Evolutionary conservation across 202 grass and related monocot species (phyloP).

Genomic region (Saccharum hybrid): DNA sequence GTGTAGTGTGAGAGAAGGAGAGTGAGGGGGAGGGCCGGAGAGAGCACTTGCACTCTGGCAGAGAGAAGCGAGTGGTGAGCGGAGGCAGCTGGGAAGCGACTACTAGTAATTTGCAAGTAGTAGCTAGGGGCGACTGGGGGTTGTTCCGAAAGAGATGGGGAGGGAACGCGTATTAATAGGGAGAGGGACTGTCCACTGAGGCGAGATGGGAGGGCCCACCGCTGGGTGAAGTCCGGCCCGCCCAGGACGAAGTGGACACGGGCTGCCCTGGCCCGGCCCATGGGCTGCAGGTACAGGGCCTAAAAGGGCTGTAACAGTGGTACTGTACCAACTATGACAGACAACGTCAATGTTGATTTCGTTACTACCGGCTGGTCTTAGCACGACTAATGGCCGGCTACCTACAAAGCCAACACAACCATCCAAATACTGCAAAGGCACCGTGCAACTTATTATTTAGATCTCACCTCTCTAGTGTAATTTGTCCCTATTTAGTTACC

Average conservation of each 20-base stretch:
- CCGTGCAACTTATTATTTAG: no score
- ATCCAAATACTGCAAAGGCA: no score
- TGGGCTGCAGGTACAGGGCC: conserved; percentile 32
- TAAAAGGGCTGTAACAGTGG: not conserved
- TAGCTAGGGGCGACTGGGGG: conserved; percentile 1
- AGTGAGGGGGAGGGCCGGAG: not conserved
- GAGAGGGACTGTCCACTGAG: conserved; percentile 18
- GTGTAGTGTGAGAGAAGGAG: not conserved
- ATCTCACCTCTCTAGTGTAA: no score
- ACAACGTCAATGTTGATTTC: not conserved
- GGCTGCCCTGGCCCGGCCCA: conserved; percentile 42
- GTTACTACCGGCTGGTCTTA: not conserved
- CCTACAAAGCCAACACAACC: no score
- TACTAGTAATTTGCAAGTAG: no score
- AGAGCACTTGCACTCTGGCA: not conserved
- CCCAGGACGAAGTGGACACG: not conserved
- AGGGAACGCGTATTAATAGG: conserved; percentile 49
- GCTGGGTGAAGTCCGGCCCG: conserved; percentile 24
- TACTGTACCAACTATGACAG: not conserved
- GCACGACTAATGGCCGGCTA: no score
- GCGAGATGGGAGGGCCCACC: not conserved
- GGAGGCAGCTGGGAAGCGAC: not conserved
- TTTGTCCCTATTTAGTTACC: no score
- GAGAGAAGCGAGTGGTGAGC: not conserved
- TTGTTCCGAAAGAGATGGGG: conserved; percentile 39